Base-by-base conservation (phyloP, 306 rosid genomes). In the Malus domestica region DNA sequence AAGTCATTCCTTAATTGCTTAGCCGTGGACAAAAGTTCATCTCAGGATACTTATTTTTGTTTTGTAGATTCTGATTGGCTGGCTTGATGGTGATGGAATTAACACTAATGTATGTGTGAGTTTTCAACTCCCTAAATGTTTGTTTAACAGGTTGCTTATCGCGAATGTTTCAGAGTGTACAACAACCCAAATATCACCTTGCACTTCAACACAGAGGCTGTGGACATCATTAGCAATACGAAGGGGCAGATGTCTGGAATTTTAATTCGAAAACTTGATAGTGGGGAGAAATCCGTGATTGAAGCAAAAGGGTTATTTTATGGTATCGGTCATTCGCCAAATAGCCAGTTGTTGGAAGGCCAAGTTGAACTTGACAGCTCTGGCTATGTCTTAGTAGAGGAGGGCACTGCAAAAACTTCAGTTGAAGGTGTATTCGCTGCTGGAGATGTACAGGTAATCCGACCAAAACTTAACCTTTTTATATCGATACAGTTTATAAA, bases 141-240 rank as follows among this genome's bases (percentile, higher is more conserved):
- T 94, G 90, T 88, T 89, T 94, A 92, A 94, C 98, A 94, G 97
- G 98, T 92, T 94, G 90, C 89, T 94, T 92, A 91, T 92, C 95
- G 60, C 92, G 96, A 91, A 94, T 92, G 98, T 94, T 94, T 89
- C 95, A 94, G 98, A 92, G 98, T 92, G 96, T 83, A 42, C 95
- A 93, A 90, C 96, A 90, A 85, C 79, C 97, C 89, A 75, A 92
- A 90, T 78, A 71, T 94, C 86, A 89, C 96, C 54, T 87, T 89
- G 93, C 97, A 94, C 88, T 94, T 85, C 87, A 92, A 89, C 86
- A 85, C 93, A 57, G 97, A 89, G 89, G 73, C 97, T n/a, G 81
- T 94, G 87, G 98, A 94, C 78, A 73, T 94, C 42, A 89, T 89
- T 60, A 90, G 98, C 96, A 92, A 90, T 83, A 68, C 88, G n/a